These are phyloP conservation scores for Aspergillus campestris DNA, from an alignment of 495 filamentous ascomycete genomes.

Conservation along the genomic window DNA sequence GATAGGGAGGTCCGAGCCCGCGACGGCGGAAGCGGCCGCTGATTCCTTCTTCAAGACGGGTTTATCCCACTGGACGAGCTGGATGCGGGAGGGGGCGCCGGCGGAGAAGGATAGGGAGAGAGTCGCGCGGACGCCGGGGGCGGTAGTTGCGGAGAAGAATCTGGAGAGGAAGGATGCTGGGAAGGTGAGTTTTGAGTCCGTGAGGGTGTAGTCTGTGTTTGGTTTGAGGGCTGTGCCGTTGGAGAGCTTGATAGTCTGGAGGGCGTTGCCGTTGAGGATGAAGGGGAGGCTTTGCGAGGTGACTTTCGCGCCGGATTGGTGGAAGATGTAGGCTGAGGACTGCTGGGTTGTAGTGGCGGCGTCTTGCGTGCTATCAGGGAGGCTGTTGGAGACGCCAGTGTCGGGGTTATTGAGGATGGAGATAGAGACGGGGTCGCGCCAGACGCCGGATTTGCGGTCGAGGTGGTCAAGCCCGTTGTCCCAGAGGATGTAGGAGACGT, in stretches of 20 bases:
- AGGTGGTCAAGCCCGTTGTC: slow-evolving; percentile 43
- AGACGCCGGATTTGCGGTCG: slow-evolving; percentile 35
- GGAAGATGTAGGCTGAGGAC: slow-evolving; percentile 47
- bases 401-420: slow-evolving; percentile 39
- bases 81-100: slow-evolving; percentile 37
- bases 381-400: slow-evolving; percentile 37
- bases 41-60: slow-evolving; percentile 35
- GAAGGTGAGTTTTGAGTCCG: slow-evolving; percentile 38
- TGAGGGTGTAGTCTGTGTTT: slow-evolving; percentile 39
- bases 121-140: slow-evolving; percentile 38
- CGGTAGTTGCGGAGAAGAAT: slow-evolving; percentile 26
- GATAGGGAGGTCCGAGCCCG: slow-evolving; percentile 38
- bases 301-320: slow-evolving; percentile 40
- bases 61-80: slow-evolving; percentile 42
- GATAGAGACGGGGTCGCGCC: slow-evolving; percentile 42
- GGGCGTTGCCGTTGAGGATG: slow-evolving; percentile 46
- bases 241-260: slow-evolving; percentile 35
- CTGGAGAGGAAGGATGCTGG: slow-evolving; percentile 38
- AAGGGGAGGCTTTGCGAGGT: slow-evolving; percentile 35
- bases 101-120: slow-evolving; percentile 44
- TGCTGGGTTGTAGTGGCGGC: slow-evolving; percentile 32
- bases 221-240: slow-evolving; percentile 20
- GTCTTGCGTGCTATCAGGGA: slow-evolving; percentile 47
- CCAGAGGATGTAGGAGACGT: slow-evolving; percentile 46
- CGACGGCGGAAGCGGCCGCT: slow-evolving; percentile 27